Base-by-base conservation (phyloP, 306 rosid species). In the Bauhinia variegata region DNA sequence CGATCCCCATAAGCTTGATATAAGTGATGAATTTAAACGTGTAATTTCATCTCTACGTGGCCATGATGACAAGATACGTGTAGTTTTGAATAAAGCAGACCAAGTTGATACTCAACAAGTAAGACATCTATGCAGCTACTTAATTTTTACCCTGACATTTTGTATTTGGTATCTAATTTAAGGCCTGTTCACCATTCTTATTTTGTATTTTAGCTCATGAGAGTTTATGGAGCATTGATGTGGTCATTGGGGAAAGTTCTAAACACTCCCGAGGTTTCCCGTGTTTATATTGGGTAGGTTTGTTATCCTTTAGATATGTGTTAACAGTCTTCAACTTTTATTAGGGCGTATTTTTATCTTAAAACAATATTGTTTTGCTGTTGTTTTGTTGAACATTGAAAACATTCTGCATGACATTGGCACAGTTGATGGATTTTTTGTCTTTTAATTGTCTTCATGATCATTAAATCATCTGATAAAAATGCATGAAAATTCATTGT, bases 211-310 rank as follows among this genome's bases (percentile, higher is more conserved):
- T 51, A 90, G 99, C 88, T 93, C 58, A 93, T 93, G 99, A 88
- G 99, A 76, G 97, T 93, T n/a, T 93, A 90, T 75, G 97, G 96
- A 79, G 99, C 97, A 0, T 79, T 93, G 78, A 93, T 93, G 99
- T 93, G 99, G 99, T 93, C 97, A 4, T 71, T 93, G 55, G 97
- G 97, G 41, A 93, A 90, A 69, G 96, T 93, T 42, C 18, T 90
- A 68, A 93, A 85, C 63, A 93, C 92, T 52, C 97, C 99, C 0
- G 99, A 93, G 75, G 99, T 93, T 57, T 30, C 59, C 18, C 99
- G 99, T 34, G 97, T 93, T 58, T 93, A 90, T 71, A 84, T 90
- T 50, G 97, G 97, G 99, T 86, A 80, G 11, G 92, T 72, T 74
- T 59, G 48, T 32, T 18, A 42, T 39, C 30, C 63, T 68, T 53